phyloP scores from a whole-genome alignment of 2,329 filamentous ascomycete species.

The Clarireedia homoeocarpa region DNA sequence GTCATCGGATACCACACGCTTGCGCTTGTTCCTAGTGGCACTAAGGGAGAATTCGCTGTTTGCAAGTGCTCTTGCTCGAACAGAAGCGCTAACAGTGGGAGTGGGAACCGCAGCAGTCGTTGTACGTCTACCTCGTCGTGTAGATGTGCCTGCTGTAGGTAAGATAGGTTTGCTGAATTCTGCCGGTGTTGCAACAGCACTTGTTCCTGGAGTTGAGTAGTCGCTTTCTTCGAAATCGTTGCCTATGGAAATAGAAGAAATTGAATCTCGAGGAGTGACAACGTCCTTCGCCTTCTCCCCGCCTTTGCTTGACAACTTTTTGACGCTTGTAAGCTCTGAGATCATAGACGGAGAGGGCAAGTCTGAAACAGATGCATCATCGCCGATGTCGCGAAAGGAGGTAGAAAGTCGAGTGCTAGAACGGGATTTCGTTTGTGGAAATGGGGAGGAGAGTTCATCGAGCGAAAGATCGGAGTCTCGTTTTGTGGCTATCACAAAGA shows the following conservation, averaged over 20 bases:
- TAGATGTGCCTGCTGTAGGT: conserved; percentile 8
- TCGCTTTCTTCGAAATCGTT: conserved; percentile 39
- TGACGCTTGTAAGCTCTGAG: conserved; percentile 9
- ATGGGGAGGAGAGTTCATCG: conserved; percentile 6
- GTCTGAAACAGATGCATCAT: conserved; percentile 14
- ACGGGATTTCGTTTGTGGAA: background rate
- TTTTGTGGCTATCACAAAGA: conserved; percentile 16
- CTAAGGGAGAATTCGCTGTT: conserved; percentile 43
- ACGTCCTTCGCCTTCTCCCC: conserved; percentile 14
- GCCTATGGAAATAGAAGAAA: conserved; percentile 33
- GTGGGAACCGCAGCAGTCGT: conserved; percentile 8
- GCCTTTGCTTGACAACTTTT: background rate
- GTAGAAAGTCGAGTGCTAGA: background rate
- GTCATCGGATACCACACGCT: conserved; percentile 38
- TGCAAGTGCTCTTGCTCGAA: conserved; percentile 38
- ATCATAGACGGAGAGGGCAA: conserved; percentile 14
- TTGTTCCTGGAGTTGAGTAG: conserved; percentile 56
- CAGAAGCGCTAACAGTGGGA: conserved; percentile 33
- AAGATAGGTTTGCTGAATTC: conserved; percentile 24
- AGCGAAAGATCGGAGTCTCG: conserved; percentile 15
- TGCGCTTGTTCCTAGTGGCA: conserved; percentile 32
- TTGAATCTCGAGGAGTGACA: conserved; percentile 26
- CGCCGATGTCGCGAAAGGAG: conserved; percentile 4
- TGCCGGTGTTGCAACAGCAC: conserved; percentile 43
- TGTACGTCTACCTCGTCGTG: conserved; percentile 22